Evolutionary conservation across 1,284 basidiomycete genomes (phyloP).

Genomic region (Sanghuangporus sanghuang): DNA sequence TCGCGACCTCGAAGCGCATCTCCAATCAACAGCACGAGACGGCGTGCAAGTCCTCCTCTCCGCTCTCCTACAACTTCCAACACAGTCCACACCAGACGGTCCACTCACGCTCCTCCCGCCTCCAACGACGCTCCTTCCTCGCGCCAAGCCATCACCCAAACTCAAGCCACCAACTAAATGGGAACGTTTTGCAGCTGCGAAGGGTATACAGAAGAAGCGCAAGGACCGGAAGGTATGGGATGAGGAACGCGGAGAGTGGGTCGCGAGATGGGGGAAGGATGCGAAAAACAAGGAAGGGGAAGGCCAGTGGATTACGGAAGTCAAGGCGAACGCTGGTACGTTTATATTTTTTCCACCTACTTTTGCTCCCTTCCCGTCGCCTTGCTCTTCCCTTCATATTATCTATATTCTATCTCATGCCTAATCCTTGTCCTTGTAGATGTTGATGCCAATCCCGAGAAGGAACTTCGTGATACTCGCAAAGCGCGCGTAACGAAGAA

Average conservation of each 20-base stretch:
- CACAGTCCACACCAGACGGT: conserved; percentile 71
- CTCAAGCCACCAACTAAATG: conserved; percentile 93
- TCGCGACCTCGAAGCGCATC: conserved; percentile 73
- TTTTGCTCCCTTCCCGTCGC: background rate
- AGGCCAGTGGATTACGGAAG: conserved; percentile 90
- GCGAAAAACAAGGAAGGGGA: conserved; percentile 90
- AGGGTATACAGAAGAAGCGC: conserved; percentile 85
- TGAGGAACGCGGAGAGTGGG: conserved; percentile 92
- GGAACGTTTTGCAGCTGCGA: conserved; percentile 92
- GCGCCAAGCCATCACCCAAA: conserved; percentile 91
- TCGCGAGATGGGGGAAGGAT: conserved; percentile 86
- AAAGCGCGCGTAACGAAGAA: conserved; percentile 85
- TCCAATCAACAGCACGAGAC: conserved; percentile 79
- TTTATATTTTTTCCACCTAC: conserved; percentile 16
- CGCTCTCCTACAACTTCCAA: conserved; percentile 80
- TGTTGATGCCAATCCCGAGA: conserved; percentile 75
- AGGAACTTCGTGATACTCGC: conserved; percentile 69
- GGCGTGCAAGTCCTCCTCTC: conserved; percentile 77
- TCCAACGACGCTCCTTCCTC: conserved; percentile 73
- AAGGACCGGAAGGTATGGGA: conserved; percentile 89
- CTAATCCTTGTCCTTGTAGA: conserved; percentile 33
- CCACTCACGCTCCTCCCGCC: conserved; percentile 81
- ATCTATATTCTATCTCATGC: conserved; percentile 19
- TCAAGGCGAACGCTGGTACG: conserved; percentile 81
- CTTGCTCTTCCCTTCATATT: background rate